These are phyloP conservation scores for Pseudotulostoma volvatum DNA, from an alignment of 495 filamentous ascomycete genomes.

Conservation along the genomic window DNA sequence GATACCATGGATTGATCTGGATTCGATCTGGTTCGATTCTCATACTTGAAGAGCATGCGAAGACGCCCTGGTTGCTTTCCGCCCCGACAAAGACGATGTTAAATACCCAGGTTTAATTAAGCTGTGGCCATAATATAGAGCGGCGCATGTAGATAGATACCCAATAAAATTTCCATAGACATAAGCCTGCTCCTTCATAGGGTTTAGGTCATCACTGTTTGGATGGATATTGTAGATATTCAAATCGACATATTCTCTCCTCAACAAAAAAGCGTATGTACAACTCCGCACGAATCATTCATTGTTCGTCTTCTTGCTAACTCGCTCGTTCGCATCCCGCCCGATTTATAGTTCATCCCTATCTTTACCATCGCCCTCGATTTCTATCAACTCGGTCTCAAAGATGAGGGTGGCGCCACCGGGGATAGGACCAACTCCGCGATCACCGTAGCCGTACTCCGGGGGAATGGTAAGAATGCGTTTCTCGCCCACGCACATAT, in stretches of 20 bases:
- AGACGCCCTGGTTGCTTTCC: background rate
- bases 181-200: too few species aligned
- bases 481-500: slow-evolving; percentile 97
- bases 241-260: too few species aligned
- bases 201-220: too few species aligned
- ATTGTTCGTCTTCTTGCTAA: too few species aligned
- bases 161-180: too few species aligned
- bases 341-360: too few species aligned
- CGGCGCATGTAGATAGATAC: slow-evolving; percentile 1
- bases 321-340: too few species aligned
- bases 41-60: slow-evolving; percentile 1
- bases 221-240: too few species aligned
- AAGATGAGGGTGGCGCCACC: slow-evolving; percentile 70
- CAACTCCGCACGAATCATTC: too few species aligned
- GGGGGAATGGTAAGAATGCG: slow-evolving; percentile 84
- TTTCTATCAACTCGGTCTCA: slow-evolving; percentile 81
- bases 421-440: slow-evolving; percentile 61
- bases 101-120: background rate
- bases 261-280: too few species aligned
- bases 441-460: slow-evolving; percentile 65
- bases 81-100: background rate
- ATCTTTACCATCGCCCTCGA: slow-evolving; percentile 58
- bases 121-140: background rate
- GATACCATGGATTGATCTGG: slow-evolving; percentile 59
- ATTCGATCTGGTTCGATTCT: too few species aligned